These are phyloP conservation scores for Fraxinus sp. DNA, from an alignment of 305 asterid genomes.

Conservation along the genomic window DNA sequence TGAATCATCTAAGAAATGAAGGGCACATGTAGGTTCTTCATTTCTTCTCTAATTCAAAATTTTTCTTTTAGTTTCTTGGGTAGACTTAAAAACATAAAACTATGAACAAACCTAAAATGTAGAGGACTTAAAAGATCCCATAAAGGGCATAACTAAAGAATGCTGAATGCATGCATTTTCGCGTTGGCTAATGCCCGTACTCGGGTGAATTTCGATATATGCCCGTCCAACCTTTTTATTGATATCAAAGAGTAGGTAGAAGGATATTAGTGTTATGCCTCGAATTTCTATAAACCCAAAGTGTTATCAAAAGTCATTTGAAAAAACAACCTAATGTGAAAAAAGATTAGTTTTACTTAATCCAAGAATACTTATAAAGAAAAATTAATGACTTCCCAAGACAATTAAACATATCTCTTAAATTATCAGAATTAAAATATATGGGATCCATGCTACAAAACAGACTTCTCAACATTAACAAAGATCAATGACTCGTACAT, in stretches of 20 bases:
- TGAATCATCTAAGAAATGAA: neutral
- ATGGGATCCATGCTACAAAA: no score
- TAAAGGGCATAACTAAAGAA: neutral
- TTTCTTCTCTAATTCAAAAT: neutral
- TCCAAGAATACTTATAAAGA: neutral
- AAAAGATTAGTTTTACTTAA: neutral
- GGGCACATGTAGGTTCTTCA: neutral
- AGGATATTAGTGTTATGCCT: neutral
- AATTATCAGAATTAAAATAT: no score
- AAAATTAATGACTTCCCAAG: neutral
- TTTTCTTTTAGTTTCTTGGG: neutral
- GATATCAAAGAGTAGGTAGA: neutral
- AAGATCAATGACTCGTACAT: neutral
- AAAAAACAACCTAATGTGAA: neutral
- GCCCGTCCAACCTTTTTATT: neutral
- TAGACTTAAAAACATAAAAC: neutral
- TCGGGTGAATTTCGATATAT: no score
- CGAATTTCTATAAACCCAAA: neutral
- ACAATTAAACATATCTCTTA: neutral
- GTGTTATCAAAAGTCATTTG: neutral
- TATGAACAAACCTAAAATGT: neutral
- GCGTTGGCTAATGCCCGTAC: neutral
- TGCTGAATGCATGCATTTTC: neutral
- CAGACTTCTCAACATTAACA: neutral
- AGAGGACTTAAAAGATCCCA: neutral